phyloP scores from a whole-genome alignment of 1,284 basidiomycete species.

The Ganoderma boninense region DNA sequence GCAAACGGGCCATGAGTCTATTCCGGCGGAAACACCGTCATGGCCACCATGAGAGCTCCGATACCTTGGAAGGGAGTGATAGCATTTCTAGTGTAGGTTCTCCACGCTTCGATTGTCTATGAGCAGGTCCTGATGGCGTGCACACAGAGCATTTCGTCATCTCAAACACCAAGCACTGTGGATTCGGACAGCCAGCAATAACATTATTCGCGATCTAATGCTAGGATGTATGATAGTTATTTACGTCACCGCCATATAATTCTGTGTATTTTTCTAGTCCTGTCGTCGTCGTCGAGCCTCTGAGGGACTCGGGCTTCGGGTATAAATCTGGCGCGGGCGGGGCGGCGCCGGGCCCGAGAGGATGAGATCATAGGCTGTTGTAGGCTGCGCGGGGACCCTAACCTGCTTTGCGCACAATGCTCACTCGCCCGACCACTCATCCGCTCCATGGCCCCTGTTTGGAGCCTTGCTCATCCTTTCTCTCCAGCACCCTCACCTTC shows the following conservation, averaged over 20 bases:
- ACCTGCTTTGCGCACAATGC: neutral
- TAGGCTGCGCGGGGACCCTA: no score
- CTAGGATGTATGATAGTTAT: conserved; percentile 14
- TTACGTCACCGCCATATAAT: conserved; percentile 11
- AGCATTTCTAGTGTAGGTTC: conserved; percentile 18
- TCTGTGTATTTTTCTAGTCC: conserved; percentile 13
- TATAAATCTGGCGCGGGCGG: neutral
- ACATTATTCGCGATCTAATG: neutral
- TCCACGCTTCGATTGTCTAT: neutral
- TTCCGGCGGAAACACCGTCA: conserved; percentile 44
- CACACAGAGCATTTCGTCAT: conserved; percentile 17
- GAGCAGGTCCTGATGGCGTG: neutral
- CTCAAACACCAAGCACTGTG: conserved; percentile 6
- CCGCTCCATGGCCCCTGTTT: conserved; percentile 3
- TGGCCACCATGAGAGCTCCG: conserved; percentile 18
- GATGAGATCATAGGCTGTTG: conserved; percentile 4
- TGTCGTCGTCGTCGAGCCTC: neutral
- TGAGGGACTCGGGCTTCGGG: neutral
- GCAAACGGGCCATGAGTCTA: conserved; percentile 49
- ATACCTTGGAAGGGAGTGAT: conserved; percentile 14
- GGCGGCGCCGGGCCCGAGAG: neutral
- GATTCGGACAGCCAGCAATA: conserved; percentile 10
- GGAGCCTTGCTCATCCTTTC: conserved; percentile 3
- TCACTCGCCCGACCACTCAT: neutral
- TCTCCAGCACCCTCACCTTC: conserved; percentile 11